Evolutionary conservation across 2,329 filamentous ascomycete species (phyloP).

Genomic region (Escovopsis weberi): DNA sequence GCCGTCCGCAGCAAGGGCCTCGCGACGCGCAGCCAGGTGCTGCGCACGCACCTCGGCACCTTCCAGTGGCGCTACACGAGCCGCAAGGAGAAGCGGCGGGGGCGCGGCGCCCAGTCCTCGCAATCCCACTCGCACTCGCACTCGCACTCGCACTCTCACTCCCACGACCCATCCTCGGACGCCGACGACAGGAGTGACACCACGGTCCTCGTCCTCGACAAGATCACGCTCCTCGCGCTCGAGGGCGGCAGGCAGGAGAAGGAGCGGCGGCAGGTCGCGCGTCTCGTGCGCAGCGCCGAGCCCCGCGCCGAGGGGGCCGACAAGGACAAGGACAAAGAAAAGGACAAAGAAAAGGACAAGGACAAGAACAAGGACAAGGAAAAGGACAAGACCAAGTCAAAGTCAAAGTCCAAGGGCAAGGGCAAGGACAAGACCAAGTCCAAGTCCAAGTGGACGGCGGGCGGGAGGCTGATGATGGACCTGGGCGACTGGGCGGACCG

Average conservation of each 20-base stretch:
- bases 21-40: conserved; percentile 30
- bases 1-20: conserved; percentile 21
- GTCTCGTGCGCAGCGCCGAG: conserved; percentile 26
- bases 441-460: conserved; percentile 20
- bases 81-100: conserved; percentile 28
- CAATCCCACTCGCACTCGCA: too few relatives aligned
- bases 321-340: too few relatives aligned
- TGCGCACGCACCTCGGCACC: conserved; percentile 32
- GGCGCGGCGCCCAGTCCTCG: conserved; percentile 21
- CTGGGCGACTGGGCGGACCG: conserved; percentile 19
- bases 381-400: too few relatives aligned
- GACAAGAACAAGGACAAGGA: too few relatives aligned
- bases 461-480: conserved; percentile 32
- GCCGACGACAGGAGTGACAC: too few relatives aligned
- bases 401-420: too few relatives aligned
- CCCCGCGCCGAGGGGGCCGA: conserved; percentile 20
- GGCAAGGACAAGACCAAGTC: conserved; percentile 9
- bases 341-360: too few relatives aligned
- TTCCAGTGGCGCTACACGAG: conserved; percentile 43
- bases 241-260: conserved; percentile 16
- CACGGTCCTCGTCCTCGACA: conserved; percentile 34
- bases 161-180: too few relatives aligned
- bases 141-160: too few relatives aligned
- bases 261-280: conserved; percentile 21
- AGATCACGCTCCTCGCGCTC: conserved; percentile 20